A percentile compares a stretch with the other conserved stretches of the same genome.
Conservation (phyloP, 2,329 filamentous ascomycete species). For the Colletotrichum orchidophilum region DNA sequence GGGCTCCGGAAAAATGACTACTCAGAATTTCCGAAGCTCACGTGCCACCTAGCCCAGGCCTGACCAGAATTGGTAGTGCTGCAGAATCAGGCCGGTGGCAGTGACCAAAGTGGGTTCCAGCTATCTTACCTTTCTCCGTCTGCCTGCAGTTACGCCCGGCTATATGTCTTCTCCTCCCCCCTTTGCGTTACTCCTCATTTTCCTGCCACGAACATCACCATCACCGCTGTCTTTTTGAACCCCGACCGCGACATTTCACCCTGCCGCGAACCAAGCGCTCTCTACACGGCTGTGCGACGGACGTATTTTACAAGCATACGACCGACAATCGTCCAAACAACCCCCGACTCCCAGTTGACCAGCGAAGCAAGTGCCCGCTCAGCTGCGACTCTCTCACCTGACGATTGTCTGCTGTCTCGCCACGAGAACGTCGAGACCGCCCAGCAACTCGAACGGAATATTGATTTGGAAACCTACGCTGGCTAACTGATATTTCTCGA, state of each 20-base stretch:
- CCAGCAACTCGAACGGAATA: conserved; percentile 1
- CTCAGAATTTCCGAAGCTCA: conserved; percentile 2
- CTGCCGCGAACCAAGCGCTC: not conserved
- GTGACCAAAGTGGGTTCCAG: conserved; percentile 26
- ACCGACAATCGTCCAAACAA: conserved; percentile 2
- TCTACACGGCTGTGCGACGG: not conserved
- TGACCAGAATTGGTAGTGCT: conserved; percentile 9
- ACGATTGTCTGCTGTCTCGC: not conserved
- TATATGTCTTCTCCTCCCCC: conserved; percentile 28
- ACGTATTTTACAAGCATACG: not conserved
- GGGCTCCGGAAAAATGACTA: not conserved
- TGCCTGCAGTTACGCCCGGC: conserved; percentile 21
- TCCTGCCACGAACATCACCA: conserved; percentile 22
- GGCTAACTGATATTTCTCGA: conserved; percentile 32
- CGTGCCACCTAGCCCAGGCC: not conserved
- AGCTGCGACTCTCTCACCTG: not conserved
- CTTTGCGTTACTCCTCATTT: conserved; percentile 26
- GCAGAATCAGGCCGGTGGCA: conserved; percentile 26
- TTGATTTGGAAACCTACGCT: conserved; percentile 20
- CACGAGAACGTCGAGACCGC: not conserved
- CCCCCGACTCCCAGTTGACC: not conserved
- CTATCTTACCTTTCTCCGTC: conserved; percentile 15
- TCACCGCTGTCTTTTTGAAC: not conserved
- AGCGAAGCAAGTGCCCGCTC: conserved; percentile 32
- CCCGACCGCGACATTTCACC: conserved; percentile 2